Evolutionary conservation across 2,329 filamentous ascomycete species (phyloP).

Genomic region (Helicocarpus griseus): DNA sequence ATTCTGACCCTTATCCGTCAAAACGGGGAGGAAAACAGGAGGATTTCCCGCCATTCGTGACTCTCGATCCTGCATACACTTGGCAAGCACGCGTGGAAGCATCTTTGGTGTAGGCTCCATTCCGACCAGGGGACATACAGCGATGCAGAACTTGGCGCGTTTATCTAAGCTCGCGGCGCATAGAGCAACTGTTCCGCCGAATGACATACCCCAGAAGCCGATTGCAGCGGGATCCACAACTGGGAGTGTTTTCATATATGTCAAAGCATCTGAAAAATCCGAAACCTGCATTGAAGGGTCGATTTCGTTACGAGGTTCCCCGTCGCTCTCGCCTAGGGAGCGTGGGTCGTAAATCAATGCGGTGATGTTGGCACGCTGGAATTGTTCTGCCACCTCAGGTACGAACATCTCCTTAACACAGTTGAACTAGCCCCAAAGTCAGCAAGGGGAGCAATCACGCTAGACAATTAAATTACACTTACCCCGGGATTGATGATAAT

Average conservation of each 20-base stretch:
- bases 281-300: constrained; percentile 21
- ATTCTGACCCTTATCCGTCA: constrained; percentile 22
- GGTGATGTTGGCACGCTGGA: constrained; percentile 13
- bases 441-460: constrained; percentile 1
- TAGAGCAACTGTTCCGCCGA: constrained; percentile 17
- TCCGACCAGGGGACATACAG: constrained; percentile 12
- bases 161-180: constrained; percentile 22
- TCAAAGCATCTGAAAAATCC: constrained; percentile 29
- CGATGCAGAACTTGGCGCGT: constrained; percentile 18
- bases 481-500: constrained; percentile 9
- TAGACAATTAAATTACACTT: constrained; percentile 4
- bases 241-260: constrained; percentile 17
- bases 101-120: constrained; percentile 9
- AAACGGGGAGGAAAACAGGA: constrained; percentile 26
- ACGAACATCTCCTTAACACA: constrained; percentile 18
- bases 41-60: constrained; percentile 29
- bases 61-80: constrained; percentile 27
- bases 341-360: constrained; percentile 23
- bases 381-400: constrained; percentile 10
- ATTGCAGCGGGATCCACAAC: constrained; percentile 21
- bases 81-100: constrained; percentile 17
- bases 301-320: constrained; percentile 22
- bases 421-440: constrained; percentile 16
- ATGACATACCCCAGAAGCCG: constrained; percentile 28
- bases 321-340: constrained; percentile 21